Evolutionary conservation across 2,329 filamentous ascomycete genomes (phyloP).

Genomic region (Nothomitra cinnamomea): DNA sequence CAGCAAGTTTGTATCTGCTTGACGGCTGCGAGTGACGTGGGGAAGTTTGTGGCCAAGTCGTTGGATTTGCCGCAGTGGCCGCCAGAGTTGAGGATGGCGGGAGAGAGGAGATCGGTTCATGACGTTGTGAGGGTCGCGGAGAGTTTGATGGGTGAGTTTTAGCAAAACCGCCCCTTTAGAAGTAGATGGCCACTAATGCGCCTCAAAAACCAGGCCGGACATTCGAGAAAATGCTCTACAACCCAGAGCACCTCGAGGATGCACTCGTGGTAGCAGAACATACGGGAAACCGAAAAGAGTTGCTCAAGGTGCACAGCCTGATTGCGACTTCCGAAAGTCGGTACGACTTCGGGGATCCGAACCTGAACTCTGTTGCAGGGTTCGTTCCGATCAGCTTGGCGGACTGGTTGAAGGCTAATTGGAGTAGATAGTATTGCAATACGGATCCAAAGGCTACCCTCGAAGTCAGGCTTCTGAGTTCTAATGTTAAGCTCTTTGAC

Average conservation of each 20-base stretch:
- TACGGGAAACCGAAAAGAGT: constrained; percentile 21
- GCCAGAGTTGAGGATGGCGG: constrained; percentile 48
- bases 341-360: constrained; percentile 42
- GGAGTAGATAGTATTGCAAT: constrained; percentile 19
- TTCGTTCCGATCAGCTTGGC: constrained; percentile 34
- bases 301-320: constrained; percentile 37
- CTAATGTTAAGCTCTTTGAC: background rate
- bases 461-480: background rate
- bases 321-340: constrained; percentile 26
- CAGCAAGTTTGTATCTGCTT: constrained; percentile 41
- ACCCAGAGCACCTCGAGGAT: constrained; percentile 14
- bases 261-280: constrained; percentile 15
- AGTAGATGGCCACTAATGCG: constrained; percentile 23
- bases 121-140: constrained; percentile 41
- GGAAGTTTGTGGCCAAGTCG: constrained; percentile 52
- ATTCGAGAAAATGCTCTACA: constrained; percentile 15
- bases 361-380: constrained; percentile 37
- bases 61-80: constrained; percentile 51
- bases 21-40: constrained; percentile 54
- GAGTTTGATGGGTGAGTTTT: constrained; percentile 26
- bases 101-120: constrained; percentile 32
- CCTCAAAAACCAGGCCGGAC: constrained; percentile 20
- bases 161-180: constrained; percentile 13
- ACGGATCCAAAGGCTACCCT: background rate
- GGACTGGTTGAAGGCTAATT: constrained; percentile 36